These are phyloP conservation scores for Withania somnifera DNA, from an alignment of 305 asterid genomes.

Conservation along the genomic window DNA sequence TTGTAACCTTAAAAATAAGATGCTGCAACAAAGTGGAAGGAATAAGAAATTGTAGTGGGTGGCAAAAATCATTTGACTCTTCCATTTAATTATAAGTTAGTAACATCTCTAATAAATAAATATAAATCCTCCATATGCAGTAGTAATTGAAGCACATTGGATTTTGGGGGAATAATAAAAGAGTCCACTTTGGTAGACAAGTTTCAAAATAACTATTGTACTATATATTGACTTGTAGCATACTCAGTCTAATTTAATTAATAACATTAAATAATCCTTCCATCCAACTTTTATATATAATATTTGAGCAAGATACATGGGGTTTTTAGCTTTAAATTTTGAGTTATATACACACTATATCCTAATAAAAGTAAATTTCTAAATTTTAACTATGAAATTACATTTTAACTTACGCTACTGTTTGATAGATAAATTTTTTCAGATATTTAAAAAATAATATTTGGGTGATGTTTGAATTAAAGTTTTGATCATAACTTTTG, in stretches of 20 bases:
- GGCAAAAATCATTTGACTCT: too few species aligned
- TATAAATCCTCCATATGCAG: too few species aligned
- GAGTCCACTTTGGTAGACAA: conserved; percentile 4
- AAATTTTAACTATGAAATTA: neutral
- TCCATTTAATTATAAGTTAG: too few species aligned
- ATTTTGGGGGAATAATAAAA: neutral
- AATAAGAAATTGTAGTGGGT: too few species aligned
- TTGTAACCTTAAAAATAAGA: too few species aligned
- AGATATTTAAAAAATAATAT: too few species aligned
- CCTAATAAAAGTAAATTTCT: neutral
- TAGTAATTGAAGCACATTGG: neutral
- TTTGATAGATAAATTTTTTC: too few species aligned
- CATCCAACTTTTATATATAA: neutral
- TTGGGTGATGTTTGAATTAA: too few species aligned
- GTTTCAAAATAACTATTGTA: neutral
- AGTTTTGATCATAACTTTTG: too few species aligned
- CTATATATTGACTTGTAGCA: neutral
- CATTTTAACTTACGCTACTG: neutral
- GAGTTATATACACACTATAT: neutral
- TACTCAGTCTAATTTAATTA: neutral
- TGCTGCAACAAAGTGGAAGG: too few species aligned
- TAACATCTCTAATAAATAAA: too few species aligned
- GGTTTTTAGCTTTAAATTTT: neutral
- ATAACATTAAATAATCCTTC: neutral
- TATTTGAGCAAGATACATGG: neutral